Conservation (phyloP, 164 flowering plant species). For the Hamamelis virginiana region DNA sequence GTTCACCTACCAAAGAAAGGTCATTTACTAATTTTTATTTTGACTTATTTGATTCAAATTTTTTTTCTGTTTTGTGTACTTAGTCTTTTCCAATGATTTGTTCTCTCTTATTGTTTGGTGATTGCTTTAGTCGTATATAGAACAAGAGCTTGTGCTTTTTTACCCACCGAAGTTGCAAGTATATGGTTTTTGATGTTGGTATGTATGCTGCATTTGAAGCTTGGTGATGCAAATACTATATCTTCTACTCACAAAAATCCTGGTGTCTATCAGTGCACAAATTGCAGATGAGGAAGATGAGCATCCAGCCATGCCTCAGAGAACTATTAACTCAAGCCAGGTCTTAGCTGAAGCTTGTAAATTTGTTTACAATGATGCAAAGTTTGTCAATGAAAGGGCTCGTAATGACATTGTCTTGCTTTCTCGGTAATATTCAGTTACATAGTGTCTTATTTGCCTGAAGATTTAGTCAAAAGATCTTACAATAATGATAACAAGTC, state of each 20-base stretch:
- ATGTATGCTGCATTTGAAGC: neutral
- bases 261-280: slow-evolving; percentile 30
- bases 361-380: slow-evolving; percentile 85
- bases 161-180: neutral
- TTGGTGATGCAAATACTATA: neutral
- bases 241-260: slow-evolving; percentile 6
- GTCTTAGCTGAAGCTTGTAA: slow-evolving; percentile 77
- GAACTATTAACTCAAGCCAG: slow-evolving; percentile 33
- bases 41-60: no score
- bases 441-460: neutral
- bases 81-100: no score
- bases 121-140: neutral
- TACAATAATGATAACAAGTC: no score
- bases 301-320: slow-evolving; percentile 22
- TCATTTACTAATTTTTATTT: no score
- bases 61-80: no score
- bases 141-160: no score
- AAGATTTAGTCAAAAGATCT: neutral
- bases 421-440: slow-evolving; percentile 61
- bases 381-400: slow-evolving; percentile 93
- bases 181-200: neutral
- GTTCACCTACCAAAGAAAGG: no score
- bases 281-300: slow-evolving; percentile 37
- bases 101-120: neutral
- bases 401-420: slow-evolving; percentile 82